A percentile compares a stretch with the other conserved stretches of the same genome.
These are phyloP conservation scores for Ceratocystis harringtonii DNA, from an alignment of 2,329 filamentous ascomycete genomes.

Conservation along the genomic window DNA sequence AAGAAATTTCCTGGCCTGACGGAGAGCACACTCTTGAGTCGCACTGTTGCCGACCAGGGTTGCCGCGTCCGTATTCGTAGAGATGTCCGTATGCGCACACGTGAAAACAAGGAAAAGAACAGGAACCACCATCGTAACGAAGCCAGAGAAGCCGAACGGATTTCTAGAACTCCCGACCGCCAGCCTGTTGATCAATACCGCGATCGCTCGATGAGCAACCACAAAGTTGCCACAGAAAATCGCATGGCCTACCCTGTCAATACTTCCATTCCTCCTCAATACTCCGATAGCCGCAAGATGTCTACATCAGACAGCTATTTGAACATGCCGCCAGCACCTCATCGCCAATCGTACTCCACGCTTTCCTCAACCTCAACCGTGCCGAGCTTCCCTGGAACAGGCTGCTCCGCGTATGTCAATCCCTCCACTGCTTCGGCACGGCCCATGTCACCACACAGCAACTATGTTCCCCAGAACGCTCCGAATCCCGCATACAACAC, in stretches of 20 bases:
- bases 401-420: not conserved
- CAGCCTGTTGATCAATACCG: slow-evolving; percentile 24
- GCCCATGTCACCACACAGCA: slow-evolving; percentile 23
- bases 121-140: slow-evolving; percentile 31
- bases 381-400: not conserved
- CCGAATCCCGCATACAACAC: not conserved
- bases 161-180: slow-evolving; percentile 25
- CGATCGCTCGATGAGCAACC: slow-evolving; percentile 46
- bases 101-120: slow-evolving; percentile 49
- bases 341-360: not conserved
- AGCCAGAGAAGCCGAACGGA: slow-evolving; percentile 38
- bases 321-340: not conserved
- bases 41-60: slow-evolving; percentile 87
- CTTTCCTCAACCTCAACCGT: not conserved
- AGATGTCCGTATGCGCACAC: slow-evolving; percentile 81
- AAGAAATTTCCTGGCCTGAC: slow-evolving; percentile 96
- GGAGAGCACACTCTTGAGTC: slow-evolving; percentile 76
- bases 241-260: slow-evolving; percentile 4
- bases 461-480: not conserved
- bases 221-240: slow-evolving; percentile 29
- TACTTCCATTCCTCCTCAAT: slow-evolving; percentile 6
- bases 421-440: slow-evolving; percentile 12
- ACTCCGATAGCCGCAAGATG: not conserved
- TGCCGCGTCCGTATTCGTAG: slow-evolving; percentile 91
- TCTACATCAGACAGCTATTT: not conserved